Conservation (phyloP, 2,329 filamentous ascomycete species). For the Amauroascus niger region DNA sequence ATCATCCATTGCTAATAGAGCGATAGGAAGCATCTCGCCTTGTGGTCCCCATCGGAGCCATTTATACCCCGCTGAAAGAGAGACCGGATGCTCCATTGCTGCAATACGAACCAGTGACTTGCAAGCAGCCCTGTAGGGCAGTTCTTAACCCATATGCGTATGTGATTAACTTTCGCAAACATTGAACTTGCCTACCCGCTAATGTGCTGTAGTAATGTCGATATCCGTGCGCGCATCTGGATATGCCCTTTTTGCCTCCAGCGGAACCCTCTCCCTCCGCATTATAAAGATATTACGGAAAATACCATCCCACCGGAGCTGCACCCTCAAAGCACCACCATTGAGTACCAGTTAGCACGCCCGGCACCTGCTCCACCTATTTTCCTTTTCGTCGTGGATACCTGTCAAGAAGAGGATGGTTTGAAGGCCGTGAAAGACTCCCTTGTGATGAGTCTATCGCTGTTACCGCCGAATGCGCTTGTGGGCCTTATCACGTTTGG, state of each 20-base stretch:
- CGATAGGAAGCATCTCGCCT: constrained; percentile 79
- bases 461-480: constrained; percentile 54
- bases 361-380: constrained; percentile 57
- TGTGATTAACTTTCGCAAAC: constrained; percentile 22
- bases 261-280: constrained; percentile 54
- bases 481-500: constrained; percentile 62
- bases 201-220: constrained; percentile 45
- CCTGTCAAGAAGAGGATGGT: constrained; percentile 59
- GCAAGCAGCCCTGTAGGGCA: constrained; percentile 90
- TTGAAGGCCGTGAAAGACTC: constrained; percentile 58
- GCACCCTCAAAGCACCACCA: constrained; percentile 55
- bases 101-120: constrained; percentile 92
- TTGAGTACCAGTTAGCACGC: constrained; percentile 55
- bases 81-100: constrained; percentile 71
- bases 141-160: constrained; percentile 97
- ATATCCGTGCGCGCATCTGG: constrained; percentile 57
- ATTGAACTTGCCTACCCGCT: neutral
- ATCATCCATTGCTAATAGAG: neutral
- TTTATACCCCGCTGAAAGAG: constrained; percentile 94
- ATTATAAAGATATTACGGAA: constrained; percentile 61
- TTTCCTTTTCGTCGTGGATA: constrained; percentile 59
- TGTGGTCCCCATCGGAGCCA: constrained; percentile 88
- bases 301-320: constrained; percentile 57
- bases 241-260: constrained; percentile 61
- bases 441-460: constrained; percentile 55